A percentile compares a stretch with the other conserved stretches of the same genome.
phyloP scores from a whole-genome alignment of 352 stramenopile genomes.

The Pilasporangium apinafurcum region DNA sequence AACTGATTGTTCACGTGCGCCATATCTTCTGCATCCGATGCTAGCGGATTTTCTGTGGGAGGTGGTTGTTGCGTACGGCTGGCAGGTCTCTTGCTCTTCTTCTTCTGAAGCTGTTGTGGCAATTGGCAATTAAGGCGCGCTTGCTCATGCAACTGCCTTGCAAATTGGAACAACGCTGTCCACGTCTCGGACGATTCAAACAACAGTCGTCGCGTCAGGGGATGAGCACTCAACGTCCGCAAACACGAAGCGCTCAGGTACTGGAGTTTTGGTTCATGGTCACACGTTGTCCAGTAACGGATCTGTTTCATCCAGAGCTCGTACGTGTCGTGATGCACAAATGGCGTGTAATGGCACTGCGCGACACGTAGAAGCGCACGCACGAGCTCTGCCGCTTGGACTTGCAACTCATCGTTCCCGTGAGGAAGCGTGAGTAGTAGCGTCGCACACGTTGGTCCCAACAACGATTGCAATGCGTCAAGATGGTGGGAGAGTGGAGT shows the following conservation, averaged over 20 bases:
- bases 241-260: constrained; percentile 37
- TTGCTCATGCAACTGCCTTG: constrained; percentile 38
- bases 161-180: constrained; percentile 42
- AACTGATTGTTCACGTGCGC: neutral
- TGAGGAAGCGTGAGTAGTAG: constrained; percentile 36
- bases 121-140: neutral
- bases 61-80: neutral
- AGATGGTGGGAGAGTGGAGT: constrained; percentile 4
- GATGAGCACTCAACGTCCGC: constrained; percentile 43
- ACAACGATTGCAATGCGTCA: constrained; percentile 20
- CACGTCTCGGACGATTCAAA: constrained; percentile 42
- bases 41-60: neutral
- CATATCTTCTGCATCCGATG: neutral
- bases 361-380: constrained; percentile 39
- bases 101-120: neutral
- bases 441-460: constrained; percentile 27
- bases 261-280: constrained; percentile 16
- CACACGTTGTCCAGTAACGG: constrained; percentile 20
- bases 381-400: constrained; percentile 35
- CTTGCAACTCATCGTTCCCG: constrained; percentile 20
- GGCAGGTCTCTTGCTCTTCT: neutral
- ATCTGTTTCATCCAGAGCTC: constrained; percentile 65
- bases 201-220: constrained; percentile 36
- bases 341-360: constrained; percentile 20
- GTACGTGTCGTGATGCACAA: constrained; percentile 32